Evolutionary conservation across 768 basidiomycete species (phyloP).

Genomic region (Stropharia rugosoannulata): DNA sequence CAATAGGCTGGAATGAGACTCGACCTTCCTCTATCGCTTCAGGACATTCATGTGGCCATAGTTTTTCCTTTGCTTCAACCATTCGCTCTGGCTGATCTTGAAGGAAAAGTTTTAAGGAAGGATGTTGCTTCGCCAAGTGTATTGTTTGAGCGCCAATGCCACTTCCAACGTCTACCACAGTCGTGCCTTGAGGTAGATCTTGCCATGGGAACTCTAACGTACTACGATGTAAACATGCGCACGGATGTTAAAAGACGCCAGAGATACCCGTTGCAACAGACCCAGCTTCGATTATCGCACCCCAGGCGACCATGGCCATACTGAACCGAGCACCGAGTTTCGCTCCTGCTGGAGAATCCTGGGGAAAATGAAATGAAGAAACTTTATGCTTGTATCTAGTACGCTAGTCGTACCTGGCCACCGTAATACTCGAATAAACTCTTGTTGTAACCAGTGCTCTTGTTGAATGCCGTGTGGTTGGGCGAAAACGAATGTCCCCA

Average conservation of each 20-base stretch:
- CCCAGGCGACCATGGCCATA: constrained; percentile 33
- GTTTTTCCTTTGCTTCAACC: constrained; percentile 4
- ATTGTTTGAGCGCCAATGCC: constrained; percentile 20
- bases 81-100: constrained; percentile 36
- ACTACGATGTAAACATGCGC: not conserved
- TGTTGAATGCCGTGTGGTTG: constrained; percentile 26
- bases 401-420: constrained; percentile 11
- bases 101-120: constrained; percentile 31
- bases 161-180: constrained; percentile 40
- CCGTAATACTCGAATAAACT: constrained; percentile 23
- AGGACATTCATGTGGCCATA: constrained; percentile 21
- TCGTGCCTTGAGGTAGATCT: constrained; percentile 19
- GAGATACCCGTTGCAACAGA: constrained; percentile 27
- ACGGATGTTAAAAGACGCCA: not conserved
- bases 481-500: constrained; percentile 24
- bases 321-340: constrained; percentile 26
- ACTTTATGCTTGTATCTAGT: not conserved
- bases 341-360: constrained; percentile 16
- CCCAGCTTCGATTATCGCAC: constrained; percentile 26
- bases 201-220: constrained; percentile 34
- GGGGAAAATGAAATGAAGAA: not conserved
- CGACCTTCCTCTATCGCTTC: no score
- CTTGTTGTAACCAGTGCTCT: constrained; percentile 16
- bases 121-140: constrained; percentile 30
- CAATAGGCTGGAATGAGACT: not conserved